Base-by-base conservation (phyloP, 352 stramenopile species). In the Phytophthora quininea region DNA sequence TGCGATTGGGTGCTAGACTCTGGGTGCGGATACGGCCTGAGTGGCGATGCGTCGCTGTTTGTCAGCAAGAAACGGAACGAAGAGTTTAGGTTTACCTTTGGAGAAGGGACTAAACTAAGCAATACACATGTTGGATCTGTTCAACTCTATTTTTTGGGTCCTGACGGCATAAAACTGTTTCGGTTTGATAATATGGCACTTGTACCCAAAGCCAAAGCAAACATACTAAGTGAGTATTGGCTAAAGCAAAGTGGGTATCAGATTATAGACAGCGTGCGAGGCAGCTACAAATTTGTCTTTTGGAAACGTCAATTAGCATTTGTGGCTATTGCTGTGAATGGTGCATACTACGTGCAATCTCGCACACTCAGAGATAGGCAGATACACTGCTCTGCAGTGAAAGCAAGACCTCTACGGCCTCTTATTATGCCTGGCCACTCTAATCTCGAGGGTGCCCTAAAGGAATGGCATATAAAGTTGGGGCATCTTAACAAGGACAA, bases 61-160 rank as follows among this genome's bases (percentile, higher is more conserved):
- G 42, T 54, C 42, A 29, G 15, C 42, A 62, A 54, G 10, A 27
- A 53, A 8, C 54, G 10, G 3, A 62, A 10, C n/a, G 29, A 33
- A 46, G 43, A 62, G 54, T 54, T 54, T 62, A 62, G 43, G 8
- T 62, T 62, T 62, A 62, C 54, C 9, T 53, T 62, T 37, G 43
- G 37, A 42, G 35, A 58, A 53, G 54, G 54, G n/a, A 62, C 30
- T 62, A 62, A 62, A 54, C 54, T 54, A 24, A 46, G 43, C 43
- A 62, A 53, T 54, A 60, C 42, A 62, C 31, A 62, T 12, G 31
- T 62, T 62, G 54, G 54, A 24, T 52, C 42, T 29, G 32, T 62
- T 35, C 54, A 54, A 37, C 54, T 45, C 30, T 62, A 59, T 24
- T 42, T 51, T 59, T 49, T 42, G 24, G 37, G 14, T 37, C 53